Evolutionary conservation across 2,329 filamentous ascomycete genomes (phyloP).

Genomic region (Uncinocarpus reesii): DNA sequence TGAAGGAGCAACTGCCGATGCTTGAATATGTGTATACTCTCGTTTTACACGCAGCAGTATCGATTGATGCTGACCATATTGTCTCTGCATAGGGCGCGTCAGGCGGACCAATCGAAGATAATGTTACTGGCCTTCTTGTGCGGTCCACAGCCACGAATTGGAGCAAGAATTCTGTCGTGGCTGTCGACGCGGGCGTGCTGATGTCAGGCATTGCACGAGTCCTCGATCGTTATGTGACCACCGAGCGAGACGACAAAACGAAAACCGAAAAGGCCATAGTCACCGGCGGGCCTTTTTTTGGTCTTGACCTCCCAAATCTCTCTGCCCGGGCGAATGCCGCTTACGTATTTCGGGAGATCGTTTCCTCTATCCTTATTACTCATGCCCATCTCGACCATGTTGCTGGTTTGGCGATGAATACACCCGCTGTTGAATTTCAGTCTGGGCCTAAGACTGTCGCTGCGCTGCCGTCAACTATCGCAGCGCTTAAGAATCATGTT

Average conservation of each 20-base stretch:
- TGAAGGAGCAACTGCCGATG: too few species aligned
- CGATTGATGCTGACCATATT: conserved; percentile 17
- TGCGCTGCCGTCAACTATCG: conserved; percentile 76
- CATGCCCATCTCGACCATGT: conserved; percentile 97
- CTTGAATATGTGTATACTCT: too few species aligned
- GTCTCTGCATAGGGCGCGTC: conserved; percentile 59
- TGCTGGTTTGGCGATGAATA: conserved; percentile 84
- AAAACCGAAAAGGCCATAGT: conserved; percentile 24
- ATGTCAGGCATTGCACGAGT: conserved; percentile 75
- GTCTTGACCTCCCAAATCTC: conserved; percentile 57
- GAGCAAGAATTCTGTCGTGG: conserved; percentile 70
- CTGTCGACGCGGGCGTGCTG: conserved; percentile 90
- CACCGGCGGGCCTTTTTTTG: conserved; percentile 64
- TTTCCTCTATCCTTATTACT: conserved; percentile 85
- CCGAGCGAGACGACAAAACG: conserved; percentile 12
- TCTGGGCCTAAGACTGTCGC: conserved; percentile 73
- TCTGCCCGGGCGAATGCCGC: conserved; percentile 67
- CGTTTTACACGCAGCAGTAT: too few species aligned
- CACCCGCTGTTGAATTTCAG: conserved; percentile 68
- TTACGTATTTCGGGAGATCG: conserved; percentile 64
- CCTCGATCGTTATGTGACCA: conserved; percentile 41
- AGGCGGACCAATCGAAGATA: conserved; percentile 81
- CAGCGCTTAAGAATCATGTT: conserved; percentile 83
- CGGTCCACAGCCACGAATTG: conserved; percentile 69
- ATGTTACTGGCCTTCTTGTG: conserved; percentile 80